Percentiles rank a stretch among this genome's conserved stretches.
Evolutionary conservation across 139 green algal genomes (phyloP).

Genomic region (Edaphochlamys debaryana): DNA sequence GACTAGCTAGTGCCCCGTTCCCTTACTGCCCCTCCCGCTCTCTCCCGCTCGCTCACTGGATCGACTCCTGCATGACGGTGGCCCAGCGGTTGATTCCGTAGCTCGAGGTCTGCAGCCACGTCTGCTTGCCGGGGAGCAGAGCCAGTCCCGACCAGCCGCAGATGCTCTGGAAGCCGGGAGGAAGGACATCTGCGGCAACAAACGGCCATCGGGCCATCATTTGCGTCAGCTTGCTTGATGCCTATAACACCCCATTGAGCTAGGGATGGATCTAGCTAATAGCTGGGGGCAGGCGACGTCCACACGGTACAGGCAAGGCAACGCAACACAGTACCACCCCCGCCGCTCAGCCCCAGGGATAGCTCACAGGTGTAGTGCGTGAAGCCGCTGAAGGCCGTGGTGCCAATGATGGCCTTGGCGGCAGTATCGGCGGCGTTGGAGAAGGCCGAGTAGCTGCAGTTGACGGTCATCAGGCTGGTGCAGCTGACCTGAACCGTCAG

Average conservation of each 20-base stretch:
- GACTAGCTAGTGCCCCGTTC: no score
- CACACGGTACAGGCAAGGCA: no score
- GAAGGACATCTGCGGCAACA: no score
- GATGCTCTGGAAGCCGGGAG: not conserved
- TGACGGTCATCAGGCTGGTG: not conserved
- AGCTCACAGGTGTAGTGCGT: conserved; percentile 27
- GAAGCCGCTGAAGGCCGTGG: not conserved
- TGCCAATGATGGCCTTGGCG: not conserved
- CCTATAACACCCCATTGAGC: no score
- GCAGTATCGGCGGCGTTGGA: not conserved
- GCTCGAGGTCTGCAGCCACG: not conserved
- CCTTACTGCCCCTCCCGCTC: no score
- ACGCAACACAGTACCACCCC: no score
- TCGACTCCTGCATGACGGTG: not conserved
- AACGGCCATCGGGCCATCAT: no score
- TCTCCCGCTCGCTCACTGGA: no score
- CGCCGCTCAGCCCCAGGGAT: no score
- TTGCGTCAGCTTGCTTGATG: no score
- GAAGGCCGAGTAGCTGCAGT: not conserved
- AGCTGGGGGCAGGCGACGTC: no score
- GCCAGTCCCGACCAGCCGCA: conserved; percentile 1
- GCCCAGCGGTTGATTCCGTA: conserved; percentile 3
- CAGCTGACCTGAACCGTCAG: not conserved
- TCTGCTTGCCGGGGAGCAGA: conserved; percentile 18
- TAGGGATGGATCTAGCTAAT: no score